phyloP scores from a whole-genome alignment of 2,329 filamentous ascomycete species.

The Boeremia exigua region DNA sequence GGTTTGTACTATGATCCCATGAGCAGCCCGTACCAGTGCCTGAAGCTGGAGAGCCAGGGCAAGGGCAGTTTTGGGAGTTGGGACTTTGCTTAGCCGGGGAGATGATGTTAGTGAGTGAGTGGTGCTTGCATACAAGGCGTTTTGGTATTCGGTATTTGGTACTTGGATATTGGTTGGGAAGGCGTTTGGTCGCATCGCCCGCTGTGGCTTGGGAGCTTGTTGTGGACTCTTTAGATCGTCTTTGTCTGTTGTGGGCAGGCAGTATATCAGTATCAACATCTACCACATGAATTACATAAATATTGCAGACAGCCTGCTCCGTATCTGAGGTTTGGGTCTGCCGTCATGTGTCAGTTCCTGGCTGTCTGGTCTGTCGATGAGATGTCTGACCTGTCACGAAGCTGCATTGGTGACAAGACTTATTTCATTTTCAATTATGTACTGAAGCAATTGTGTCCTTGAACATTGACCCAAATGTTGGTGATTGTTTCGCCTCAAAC shows the following conservation, averaged over 20 bases:
- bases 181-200: slow-evolving; percentile 3
- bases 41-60: slow-evolving; percentile 51
- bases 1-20: slow-evolving; percentile 63
- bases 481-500: slow-evolving; percentile 8
- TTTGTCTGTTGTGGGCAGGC: background rate
- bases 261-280: too few relatives aligned
- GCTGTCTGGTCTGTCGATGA: too few relatives aligned
- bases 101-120: background rate
- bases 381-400: background rate
- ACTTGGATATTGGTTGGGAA: background rate
- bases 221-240: background rate
- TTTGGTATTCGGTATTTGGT: background rate
- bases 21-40: slow-evolving; percentile 60
- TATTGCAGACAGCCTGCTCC: too few relatives aligned
- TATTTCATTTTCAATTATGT: background rate
- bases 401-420: background rate
- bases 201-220: background rate
- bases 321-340: too few relatives aligned
- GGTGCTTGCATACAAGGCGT: background rate
- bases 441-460: background rate
- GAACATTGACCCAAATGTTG: background rate
- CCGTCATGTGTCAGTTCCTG: too few relatives aligned
- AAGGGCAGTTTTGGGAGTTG: slow-evolving; percentile 47
- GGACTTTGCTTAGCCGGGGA: slow-evolving; percentile 36
- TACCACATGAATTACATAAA: too few relatives aligned